These are phyloP conservation scores for Lablab purpureus DNA, from an alignment of 306 rosid genomes.

Conservation along the genomic window DNA sequence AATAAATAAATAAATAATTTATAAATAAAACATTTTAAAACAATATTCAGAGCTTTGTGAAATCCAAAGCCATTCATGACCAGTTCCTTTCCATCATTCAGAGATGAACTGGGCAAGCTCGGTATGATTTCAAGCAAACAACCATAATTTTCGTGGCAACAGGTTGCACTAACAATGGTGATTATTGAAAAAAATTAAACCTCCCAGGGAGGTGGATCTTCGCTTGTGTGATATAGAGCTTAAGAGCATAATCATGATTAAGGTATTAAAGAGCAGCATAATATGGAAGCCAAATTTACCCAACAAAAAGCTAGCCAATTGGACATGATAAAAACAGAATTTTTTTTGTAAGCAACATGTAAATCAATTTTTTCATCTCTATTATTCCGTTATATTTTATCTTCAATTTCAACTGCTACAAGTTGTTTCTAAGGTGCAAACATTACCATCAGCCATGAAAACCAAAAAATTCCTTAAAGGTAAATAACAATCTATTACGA, in stretches of 20 bases:
- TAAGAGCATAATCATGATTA: constrained; percentile 1
- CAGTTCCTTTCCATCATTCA: not conserved
- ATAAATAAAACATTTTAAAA: not conserved
- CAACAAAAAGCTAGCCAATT: constrained; percentile 17
- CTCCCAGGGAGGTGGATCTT: not conserved
- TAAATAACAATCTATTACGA: not conserved
- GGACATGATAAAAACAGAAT: not conserved
- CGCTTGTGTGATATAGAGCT: not conserved
- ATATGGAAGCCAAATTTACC: not conserved
- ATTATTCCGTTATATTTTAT: not conserved
- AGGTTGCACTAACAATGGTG: not conserved
- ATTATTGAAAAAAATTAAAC: not conserved
- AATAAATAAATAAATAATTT: not conserved
- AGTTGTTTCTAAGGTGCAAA: constrained; percentile 1
- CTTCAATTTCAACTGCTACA: not conserved
- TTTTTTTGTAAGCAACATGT: not conserved
- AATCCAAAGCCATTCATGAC: not conserved
- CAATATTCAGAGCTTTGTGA: not conserved
- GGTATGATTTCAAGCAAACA: not conserved
- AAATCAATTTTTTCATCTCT: not conserved
- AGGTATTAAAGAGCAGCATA: not conserved
- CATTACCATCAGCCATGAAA: not conserved
- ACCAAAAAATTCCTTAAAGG: not conserved
- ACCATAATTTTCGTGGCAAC: not conserved
- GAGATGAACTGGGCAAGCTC: not conserved